Evolutionary conservation across 139 green algal genomes (phyloP), one percentile per base, ranked within the genome.

Genomic region (Parachlorella kessleri): DNA sequence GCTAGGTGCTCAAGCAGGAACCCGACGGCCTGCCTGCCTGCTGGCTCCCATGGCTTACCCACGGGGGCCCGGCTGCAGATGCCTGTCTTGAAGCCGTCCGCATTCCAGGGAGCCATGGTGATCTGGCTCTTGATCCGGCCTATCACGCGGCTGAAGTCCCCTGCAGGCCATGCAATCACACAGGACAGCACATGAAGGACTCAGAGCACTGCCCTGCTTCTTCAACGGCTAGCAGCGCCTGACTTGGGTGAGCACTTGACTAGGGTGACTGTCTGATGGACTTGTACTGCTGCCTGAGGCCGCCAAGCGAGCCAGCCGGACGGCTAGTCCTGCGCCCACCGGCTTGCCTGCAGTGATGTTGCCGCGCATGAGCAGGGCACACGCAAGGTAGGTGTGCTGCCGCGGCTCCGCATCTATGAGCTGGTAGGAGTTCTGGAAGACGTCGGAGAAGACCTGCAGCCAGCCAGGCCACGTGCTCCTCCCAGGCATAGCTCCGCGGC

Each of bases 51-150:
- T 18, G 18, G 54, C 70, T 41, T n/a, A 81, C 78, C 90, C 68
- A 93, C 88, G 24, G 90, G 92, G 0, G 92, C 88, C 39, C 79
- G 80, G 70, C 40, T 80, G 83, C 91, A 95, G 40, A 95, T 83
- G 37, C 89, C 91, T 28, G 93, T 83, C 83, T 95, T 95, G 85
- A 95, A 95, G 1, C 85, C 89, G 72, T 97, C 90, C 53, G 63
- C 73, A 81, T 94, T 94, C 93, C 93, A 97, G 80, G 90, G 85
- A 32, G 88, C 90, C 87, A 96, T 93, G 7, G 75, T 72, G 48
- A 95, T 73, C 7, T 72, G 82, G 33, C 84, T 80, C 68, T 83
- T 84, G 35, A 97, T 66, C 21, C 86, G 73, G 1, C 84, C 82
- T 18, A 95, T 75, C 84, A 92, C 92, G 35, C 92, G 82, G 55